A percentile compares a stretch with the other conserved stretches of the same genome.
phyloP scores from a whole-genome alignment of 1,284 basidiomycete genomes.

The Boletus smithii region DNA sequence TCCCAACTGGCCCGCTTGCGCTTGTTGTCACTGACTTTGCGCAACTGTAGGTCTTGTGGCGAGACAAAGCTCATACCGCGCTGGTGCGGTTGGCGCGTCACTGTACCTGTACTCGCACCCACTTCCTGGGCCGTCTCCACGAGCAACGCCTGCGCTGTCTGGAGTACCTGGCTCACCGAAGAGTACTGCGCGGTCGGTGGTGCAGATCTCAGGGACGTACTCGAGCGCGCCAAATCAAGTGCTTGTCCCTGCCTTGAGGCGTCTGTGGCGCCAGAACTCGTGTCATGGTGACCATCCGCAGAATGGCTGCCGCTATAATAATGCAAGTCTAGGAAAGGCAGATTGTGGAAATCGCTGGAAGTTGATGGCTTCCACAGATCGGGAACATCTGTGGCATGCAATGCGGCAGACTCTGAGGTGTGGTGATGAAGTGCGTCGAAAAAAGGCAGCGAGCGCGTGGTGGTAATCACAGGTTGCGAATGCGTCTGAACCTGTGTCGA shows the following conservation, averaged over 20 bases:
- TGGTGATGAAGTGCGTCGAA: conserved; percentile 28
- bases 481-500: conserved; percentile 35
- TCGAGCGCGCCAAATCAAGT: conserved; percentile 58
- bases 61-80: conserved; percentile 64
- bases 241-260: conserved; percentile 51
- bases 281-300: conserved; percentile 28
- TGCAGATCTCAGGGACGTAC: conserved; percentile 33
- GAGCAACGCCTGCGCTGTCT: conserved; percentile 27
- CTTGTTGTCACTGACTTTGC: conserved; percentile 55
- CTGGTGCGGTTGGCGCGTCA: conserved; percentile 40
- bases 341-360: conserved; percentile 44
- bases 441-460: conserved; percentile 34
- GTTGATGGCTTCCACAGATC: conserved; percentile 32
- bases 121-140: conserved; percentile 18
- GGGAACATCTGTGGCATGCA: conserved; percentile 24
- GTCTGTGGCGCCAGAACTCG: conserved; percentile 17
- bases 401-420: conserved; percentile 20
- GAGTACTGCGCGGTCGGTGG: conserved; percentile 29
- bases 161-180: conserved; percentile 31
- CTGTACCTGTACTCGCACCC: conserved; percentile 1
- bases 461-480: conserved; percentile 27
- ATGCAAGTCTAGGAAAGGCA: conserved; percentile 73
- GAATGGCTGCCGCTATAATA: conserved; percentile 47
- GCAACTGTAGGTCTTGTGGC: conserved; percentile 62
- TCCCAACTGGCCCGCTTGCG: conserved; percentile 77